phyloP scores from a whole-genome alignment of 148 eudicot genomes.

The Salicornia ramosissima region DNA sequence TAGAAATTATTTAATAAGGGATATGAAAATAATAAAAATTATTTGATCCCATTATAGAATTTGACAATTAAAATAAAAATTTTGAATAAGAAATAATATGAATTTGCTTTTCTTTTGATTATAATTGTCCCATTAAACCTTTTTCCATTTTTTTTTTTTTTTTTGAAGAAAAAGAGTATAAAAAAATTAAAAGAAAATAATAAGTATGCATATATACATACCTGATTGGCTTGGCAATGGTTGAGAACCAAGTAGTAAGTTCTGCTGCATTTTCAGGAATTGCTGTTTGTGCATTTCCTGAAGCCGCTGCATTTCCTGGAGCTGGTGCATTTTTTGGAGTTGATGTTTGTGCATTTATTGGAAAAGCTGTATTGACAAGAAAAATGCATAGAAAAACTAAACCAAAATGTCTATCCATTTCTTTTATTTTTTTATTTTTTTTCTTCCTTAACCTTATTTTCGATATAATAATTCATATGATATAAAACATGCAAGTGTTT shows the following conservation, averaged over 20 bases:
- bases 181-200: neutral
- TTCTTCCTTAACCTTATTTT: no score
- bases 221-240: slow-evolving; percentile 10
- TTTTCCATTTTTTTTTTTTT: no score
- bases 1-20: no score
- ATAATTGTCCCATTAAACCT: no score
- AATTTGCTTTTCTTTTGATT: no score
- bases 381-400: neutral
- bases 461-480: no score
- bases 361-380: neutral
- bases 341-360: neutral
- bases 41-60: no score
- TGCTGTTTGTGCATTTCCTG: neutral
- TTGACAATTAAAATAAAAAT: no score
- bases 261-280: slow-evolving; percentile 30
- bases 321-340: no score
- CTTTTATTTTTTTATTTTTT: neutral
- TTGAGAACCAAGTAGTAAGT: slow-evolving; percentile 37
- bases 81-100: no score
- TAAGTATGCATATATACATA: neutral
- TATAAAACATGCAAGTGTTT: no score
- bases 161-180: neutral
- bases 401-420: slow-evolving; percentile 1
- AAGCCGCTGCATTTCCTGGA: neutral
- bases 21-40: no score